Conservation (phyloP, 2,329 filamentous ascomycete genomes). For the Dactylellina parvicollis region DNA sequence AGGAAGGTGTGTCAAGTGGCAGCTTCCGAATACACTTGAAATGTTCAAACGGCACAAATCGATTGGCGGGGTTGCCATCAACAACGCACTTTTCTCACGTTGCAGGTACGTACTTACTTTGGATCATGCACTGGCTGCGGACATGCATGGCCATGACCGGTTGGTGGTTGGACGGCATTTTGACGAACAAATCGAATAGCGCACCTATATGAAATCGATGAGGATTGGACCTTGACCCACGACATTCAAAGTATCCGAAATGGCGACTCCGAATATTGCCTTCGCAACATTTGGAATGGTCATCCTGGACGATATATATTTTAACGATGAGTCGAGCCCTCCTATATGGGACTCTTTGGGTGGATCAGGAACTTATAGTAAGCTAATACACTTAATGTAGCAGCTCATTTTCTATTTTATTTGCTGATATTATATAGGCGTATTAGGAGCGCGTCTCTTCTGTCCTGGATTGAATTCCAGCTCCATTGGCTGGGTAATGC, state of each 20-base stretch:
- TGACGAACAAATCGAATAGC: background rate
- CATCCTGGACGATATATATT: constrained; percentile 44
- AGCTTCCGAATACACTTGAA: constrained; percentile 26
- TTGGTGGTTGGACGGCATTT: constrained; percentile 19
- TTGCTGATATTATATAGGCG: constrained; percentile 8
- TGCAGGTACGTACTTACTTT: background rate
- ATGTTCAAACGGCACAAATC: background rate
- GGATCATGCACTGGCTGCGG: background rate
- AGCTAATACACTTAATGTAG: background rate
- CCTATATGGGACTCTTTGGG: constrained; percentile 37
- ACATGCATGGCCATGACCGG: background rate
- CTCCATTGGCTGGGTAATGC: constrained; percentile 45
- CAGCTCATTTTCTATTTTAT: background rate
- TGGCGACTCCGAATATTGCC: constrained; percentile 13
- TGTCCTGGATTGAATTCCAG: background rate
- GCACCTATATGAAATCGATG: background rate
- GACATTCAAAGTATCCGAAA: background rate
- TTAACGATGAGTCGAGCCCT: constrained; percentile 13
- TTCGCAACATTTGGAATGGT: constrained; percentile 45
- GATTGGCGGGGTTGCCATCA: background rate
- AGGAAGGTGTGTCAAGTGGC: constrained; percentile 39
- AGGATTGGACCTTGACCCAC: no score
- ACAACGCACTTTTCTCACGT: constrained; percentile 1
- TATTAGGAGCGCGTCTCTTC: constrained; percentile 37
- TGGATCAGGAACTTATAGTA: constrained; percentile 45